Base-by-base conservation (phyloP, 2,329 filamentous ascomycete genomes). In the Diaporthe longicolla region DNA sequence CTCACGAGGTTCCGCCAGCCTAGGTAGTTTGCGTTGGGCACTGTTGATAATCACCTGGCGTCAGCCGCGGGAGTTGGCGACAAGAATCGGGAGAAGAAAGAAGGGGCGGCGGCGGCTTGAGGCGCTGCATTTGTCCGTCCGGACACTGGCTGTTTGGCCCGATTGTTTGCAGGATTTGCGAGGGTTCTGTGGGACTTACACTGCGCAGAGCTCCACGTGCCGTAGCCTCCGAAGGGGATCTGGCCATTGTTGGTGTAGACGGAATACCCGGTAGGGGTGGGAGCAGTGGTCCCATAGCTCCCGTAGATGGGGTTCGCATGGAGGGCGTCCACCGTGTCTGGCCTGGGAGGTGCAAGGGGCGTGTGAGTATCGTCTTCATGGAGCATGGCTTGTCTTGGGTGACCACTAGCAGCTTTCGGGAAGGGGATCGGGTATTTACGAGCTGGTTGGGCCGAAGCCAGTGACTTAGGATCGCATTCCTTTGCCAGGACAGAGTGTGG, bases 141-240 rank as follows among this genome's bases (percentile, higher is more conserved):
- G 32, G 40, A 50, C 40, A 35, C 26, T 19, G 24, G 37, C 58
- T 61, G 29, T 29, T 13, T 17, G 58, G 13, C 11, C 37, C 2
- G 37, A 21, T 26, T 15, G n/a, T 43, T n/a, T 35, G 13, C 9
- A 21, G 17, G 24, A 63, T 8, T 8, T 4, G 26, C 17, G 24
- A 21, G 40, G 26, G 11, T 7, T 32, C 40, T 24, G 24, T 32
- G 29, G 43, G 24, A 52, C 61, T 50, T 24, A 52, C 29, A 37
- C 7, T 50, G 43, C 29, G 29, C 43, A 17, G 61, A 45, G 35
- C 61, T 66, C 61, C 61, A 66, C 21, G 61, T 52, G 61, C 61
- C 61, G 11, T 24, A 66, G 6, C 24, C 13, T 15, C 26, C 43
- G 8, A 66, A 50, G 5, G 43, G 61, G 19, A 50, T 37, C 21